Evolutionary conservation across 495 filamentous ascomycete genomes (phyloP), one percentile per base, ranked within the genome.

Genomic region (Monascus purpureus): DNA sequence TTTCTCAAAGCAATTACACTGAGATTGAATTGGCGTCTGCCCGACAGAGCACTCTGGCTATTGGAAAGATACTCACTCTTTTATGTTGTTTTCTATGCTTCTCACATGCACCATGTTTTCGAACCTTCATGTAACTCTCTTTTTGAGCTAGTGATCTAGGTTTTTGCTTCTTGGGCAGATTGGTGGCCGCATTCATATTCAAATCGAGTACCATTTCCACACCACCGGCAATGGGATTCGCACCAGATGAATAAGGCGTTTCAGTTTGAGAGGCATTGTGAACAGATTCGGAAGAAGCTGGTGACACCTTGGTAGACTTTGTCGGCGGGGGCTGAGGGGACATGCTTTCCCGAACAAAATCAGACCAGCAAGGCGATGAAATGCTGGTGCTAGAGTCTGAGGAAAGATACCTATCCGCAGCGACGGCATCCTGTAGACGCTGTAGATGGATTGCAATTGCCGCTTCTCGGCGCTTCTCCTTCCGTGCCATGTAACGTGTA

Each of bases 41-140:
- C n/a, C n/a, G n/a, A n/a, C n/a, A n/a, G n/a, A 62, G 50, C 32
- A 34, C 5, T 17, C 17, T 28, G 17, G 25, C 13, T 11, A 17
- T 17, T 28, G 32, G 18, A 22, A 22, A 9, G 9, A 9, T 5
- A 38, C 57, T 50, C 49, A 65, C 61, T 33, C 59, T 44, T 38
- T 65, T 65, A 25, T 65, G 61, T 38, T 63, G 61, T 35, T 63
- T 65, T 39, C 55, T 52, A 40, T 65, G 61, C 38, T 65, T 65
- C 35, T 61, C 53, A 29, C 61, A 65, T 22, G 58, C 61, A 4
- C 61, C 61, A 26, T 61, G 50, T 23, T 61, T 63, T 2, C 61
- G 50, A 36, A 49, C 59, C 35, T 65, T 65, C 47, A 61, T 63
- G 35, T 65, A 65, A 41, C 57, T 63, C 34, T 65, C 61, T 36